Evolutionary conservation across 1,139 yeast species (phyloP), one percentile per base, ranked within the genome.

Genomic region (Diutina sp.): DNA sequence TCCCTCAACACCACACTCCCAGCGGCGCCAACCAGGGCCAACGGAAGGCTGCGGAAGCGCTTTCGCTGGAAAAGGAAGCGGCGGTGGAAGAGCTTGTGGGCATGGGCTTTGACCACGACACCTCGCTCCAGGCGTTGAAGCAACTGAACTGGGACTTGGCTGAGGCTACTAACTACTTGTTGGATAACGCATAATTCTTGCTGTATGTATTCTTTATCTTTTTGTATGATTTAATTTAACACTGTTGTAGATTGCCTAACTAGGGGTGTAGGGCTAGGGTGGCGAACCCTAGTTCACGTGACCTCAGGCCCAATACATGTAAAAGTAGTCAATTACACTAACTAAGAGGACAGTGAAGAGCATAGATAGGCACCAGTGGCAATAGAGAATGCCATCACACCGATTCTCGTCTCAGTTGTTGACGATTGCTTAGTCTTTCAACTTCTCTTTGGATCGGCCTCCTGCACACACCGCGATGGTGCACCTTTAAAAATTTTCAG

Each of bases 31-130:
- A 35, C n/a, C 41, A 35, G 41, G 41, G n/a, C n/a, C 29, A 6
- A 29, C 25, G 25, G 25, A 21, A 21, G 25, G 25, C 25, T 21
- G 25, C 29, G 21, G 51, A 28, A 16, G 54, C 83, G 86, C 0
- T 41, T 7, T 44, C 55, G 9, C 58, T 58, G 44, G 58, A 30
- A n/a, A 12, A 50, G 28, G 44, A 60, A 5, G 47, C 54, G 30
- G 61, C 62, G 16, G 74, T 89, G 46, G 86, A 84, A 61, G 96
- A 90, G 67, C 74, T 91, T 61, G 82, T 83, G 28, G 91, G 93
- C 46, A 91, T 91, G 97, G 98, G 98, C 1, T 91, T 91, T 67
- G 80, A 82, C 46, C 77, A 79, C 59, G 72, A 74, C 0, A 84
- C 84, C 58, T 90, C 93, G 1, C 64, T 76, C 11, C 78, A 75